These are phyloP conservation scores for Trichoderma sp. DNA, from an alignment of 2,329 filamentous ascomycete species.

Conservation along the genomic window DNA sequence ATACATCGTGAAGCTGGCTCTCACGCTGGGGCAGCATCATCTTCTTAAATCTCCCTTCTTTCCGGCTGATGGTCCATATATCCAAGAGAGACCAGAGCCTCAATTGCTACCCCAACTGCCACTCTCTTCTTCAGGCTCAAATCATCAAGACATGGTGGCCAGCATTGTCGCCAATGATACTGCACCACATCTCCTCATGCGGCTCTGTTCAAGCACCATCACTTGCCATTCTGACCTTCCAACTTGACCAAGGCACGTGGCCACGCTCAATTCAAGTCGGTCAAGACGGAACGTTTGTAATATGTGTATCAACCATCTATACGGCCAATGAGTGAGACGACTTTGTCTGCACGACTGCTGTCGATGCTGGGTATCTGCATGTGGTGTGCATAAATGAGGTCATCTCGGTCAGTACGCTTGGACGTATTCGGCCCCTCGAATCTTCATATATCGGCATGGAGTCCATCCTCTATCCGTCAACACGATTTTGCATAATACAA, in stretches of 20 bases:
- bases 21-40: neutral
- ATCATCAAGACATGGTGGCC: slow-evolving; percentile 4
- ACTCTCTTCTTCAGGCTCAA: slow-evolving; percentile 6
- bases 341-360: slow-evolving; percentile 3
- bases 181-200: slow-evolving; percentile 37
- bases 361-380: slow-evolving; percentile 17
- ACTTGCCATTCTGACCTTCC: slow-evolving; percentile 20
- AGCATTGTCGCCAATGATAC: slow-evolving; percentile 35
- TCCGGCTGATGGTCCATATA: neutral
- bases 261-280: slow-evolving; percentile 5
- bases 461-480: neutral
- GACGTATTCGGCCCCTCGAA: neutral
- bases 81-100: neutral
- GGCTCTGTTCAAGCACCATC: slow-evolving; percentile 32
- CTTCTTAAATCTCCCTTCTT: slow-evolving; percentile 14
- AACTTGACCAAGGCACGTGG: slow-evolving; percentile 14
- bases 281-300: neutral
- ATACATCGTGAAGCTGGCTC: neutral
- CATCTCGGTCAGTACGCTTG: slow-evolving; percentile 5
- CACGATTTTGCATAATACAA: neutral
- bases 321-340: slow-evolving; percentile 5
- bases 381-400: slow-evolving; percentile 19
- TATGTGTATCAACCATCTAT: neutral
- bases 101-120: slow-evolving; percentile 13
- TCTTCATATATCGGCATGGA: neutral